A percentile compares a stretch with the other conserved stretches of the same genome.
Evolutionary conservation across 306 rosid species (phyloP).

Genomic region (Quercus mongolica): DNA sequence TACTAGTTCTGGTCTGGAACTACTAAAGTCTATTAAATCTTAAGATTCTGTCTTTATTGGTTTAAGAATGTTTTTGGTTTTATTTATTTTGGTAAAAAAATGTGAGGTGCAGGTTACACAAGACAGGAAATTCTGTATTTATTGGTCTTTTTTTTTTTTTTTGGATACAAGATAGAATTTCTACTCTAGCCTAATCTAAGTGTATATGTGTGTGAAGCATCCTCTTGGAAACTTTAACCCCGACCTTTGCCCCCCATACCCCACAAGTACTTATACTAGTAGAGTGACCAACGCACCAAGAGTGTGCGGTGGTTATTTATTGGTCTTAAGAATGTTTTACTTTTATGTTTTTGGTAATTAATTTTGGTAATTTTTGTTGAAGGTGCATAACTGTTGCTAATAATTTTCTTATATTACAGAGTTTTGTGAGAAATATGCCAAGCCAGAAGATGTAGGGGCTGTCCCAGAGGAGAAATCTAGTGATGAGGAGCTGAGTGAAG

Average conservation of each 20-base stretch:
- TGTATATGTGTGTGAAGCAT: no score
- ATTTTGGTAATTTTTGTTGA: constrained; percentile 12
- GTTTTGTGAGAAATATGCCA: constrained; percentile 74
- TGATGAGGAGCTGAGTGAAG: constrained; percentile 80
- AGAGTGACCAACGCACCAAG: no score
- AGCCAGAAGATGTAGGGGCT: constrained; percentile 67
- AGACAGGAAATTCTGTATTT: neutral
- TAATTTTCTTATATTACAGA: constrained; percentile 36
- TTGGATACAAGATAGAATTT: no score
- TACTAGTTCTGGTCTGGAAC: neutral
- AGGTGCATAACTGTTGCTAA: constrained; percentile 1
- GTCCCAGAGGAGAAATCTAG: constrained; percentile 52
- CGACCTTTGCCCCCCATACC: no score
- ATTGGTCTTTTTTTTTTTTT: no score
- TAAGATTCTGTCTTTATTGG: neutral
- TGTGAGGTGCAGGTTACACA: no score
- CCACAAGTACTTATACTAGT: no score
- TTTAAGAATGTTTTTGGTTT: neutral
- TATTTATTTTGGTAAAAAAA: neutral
- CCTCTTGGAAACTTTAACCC: no score
- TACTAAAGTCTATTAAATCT: neutral
- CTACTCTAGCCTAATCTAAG: no score
- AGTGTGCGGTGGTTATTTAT: no score
- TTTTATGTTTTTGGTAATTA: neutral
- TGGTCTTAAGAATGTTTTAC: neutral